Evolutionary conservation across 1,284 basidiomycete genomes (phyloP).

Genomic region (Clitocybe nebularis): DNA sequence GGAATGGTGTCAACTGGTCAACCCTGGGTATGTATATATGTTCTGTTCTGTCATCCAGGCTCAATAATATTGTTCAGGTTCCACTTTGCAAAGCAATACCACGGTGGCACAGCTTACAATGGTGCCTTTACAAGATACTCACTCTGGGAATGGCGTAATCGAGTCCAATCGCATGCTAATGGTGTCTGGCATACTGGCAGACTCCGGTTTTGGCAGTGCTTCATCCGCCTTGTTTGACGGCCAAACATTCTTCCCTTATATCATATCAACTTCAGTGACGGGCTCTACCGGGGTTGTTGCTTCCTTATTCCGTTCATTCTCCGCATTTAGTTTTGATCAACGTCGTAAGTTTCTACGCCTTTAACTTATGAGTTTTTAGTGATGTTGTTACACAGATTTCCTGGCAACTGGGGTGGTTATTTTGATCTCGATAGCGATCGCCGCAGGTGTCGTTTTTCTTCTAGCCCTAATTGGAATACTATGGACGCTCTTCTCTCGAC

Average conservation of each 20-base stretch:
- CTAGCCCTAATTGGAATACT: conserved; percentile 86
- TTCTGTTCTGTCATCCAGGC: not conserved
- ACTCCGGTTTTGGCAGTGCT: conserved; percentile 71
- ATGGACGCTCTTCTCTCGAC: conserved; percentile 82
- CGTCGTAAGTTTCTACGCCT: conserved; percentile 48
- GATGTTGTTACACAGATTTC: conserved; percentile 51
- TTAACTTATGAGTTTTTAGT: conserved; percentile 9
- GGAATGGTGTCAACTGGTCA: conserved; percentile 78
- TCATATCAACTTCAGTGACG: conserved; percentile 63
- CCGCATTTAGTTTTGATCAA: conserved; percentile 71
- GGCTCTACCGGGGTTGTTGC: conserved; percentile 75
- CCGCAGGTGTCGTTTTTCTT: conserved; percentile 92
- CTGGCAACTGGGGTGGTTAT: conserved; percentile 92
- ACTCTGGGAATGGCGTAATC: conserved; percentile 67
- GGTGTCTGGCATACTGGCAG: conserved; percentile 78
- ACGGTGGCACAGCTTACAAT: conserved; percentile 83
- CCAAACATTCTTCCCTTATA: conserved; percentile 77
- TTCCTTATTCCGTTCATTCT: conserved; percentile 79
- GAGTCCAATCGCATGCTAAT: conserved; percentile 88
- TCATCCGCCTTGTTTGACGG: conserved; percentile 91
- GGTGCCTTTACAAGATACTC: conserved; percentile 81
- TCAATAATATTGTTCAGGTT: conserved; percentile 33
- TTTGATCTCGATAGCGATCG: conserved; percentile 94
- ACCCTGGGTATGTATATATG: conserved; percentile 47
- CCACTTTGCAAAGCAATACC: conserved; percentile 49